Evolutionary conservation across 208 protist genomes (phyloP).

Genomic region (Leishmania braziliensis): DNA sequence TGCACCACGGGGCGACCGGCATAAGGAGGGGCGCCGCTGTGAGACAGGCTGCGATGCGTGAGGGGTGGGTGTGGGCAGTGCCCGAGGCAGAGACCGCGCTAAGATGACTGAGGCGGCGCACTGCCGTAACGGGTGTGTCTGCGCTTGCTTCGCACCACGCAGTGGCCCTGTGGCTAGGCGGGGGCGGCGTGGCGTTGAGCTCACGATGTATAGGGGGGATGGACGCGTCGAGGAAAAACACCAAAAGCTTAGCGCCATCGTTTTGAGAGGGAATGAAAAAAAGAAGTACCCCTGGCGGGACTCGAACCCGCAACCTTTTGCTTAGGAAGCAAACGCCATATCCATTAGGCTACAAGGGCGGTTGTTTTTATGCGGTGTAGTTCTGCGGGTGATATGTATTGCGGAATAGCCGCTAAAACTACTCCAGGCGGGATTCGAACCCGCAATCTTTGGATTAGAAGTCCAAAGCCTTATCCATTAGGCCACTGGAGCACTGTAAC

Average conservation of each 20-base stretch:
- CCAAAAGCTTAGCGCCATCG: too few species aligned
- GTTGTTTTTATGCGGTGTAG: background rate
- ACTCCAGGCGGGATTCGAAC: slow-evolving; percentile 91
- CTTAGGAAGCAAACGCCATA: slow-evolving; percentile 91
- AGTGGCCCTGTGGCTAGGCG: background rate
- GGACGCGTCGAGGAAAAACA: too few species aligned
- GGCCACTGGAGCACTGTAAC: slow-evolving; percentile 61
- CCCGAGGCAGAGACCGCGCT: background rate
- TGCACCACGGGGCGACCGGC: background rate
- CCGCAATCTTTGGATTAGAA: slow-evolving; percentile 92
- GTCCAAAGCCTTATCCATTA: slow-evolving; percentile 92
- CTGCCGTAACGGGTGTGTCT: background rate
- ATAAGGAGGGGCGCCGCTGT: background rate
- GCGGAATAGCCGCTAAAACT: slow-evolving; percentile 22
- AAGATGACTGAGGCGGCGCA: background rate
- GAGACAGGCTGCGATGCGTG: background rate
- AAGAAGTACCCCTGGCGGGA: slow-evolving; percentile 79
- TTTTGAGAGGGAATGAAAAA: background rate
- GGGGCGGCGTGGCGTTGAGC: background rate
- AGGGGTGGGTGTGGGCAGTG: background rate
- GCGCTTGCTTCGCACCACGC: background rate
- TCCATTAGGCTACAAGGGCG: slow-evolving; percentile 70
- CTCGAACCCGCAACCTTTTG: slow-evolving; percentile 91
- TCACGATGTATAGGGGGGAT: background rate
- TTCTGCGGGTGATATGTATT: background rate